These are phyloP conservation scores for Hamigera avellanea DNA, from an alignment of 495 filamentous ascomycete genomes.

Conservation along the genomic window DNA sequence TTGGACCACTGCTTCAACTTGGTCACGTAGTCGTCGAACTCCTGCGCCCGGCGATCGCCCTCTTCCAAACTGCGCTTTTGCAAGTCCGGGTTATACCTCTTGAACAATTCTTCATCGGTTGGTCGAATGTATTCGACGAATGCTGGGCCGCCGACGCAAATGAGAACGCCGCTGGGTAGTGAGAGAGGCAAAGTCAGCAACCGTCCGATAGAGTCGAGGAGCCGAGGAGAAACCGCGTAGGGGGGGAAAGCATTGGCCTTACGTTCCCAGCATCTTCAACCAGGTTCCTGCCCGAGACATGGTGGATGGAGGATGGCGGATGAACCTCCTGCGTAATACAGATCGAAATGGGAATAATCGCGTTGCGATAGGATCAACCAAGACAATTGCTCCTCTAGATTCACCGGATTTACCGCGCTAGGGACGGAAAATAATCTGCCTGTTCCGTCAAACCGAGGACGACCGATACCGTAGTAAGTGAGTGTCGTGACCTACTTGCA, in stretches of 20 bases:
- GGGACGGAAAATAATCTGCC: too few species aligned
- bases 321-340: too few species aligned
- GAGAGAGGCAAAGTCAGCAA: slow-evolving; percentile 4
- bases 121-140: slow-evolving; percentile 72
- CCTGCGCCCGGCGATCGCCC: slow-evolving; percentile 59
- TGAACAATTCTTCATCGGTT: slow-evolving; percentile 82
- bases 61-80: slow-evolving; percentile 71
- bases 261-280: slow-evolving; percentile 44
- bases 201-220: background rate
- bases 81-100: slow-evolving; percentile 88
- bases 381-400: background rate
- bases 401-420: too few species aligned
- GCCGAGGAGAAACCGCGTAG: background rate
- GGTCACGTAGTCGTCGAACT: slow-evolving; percentile 77
- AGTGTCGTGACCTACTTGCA: too few species aligned
- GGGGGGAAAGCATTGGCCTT: slow-evolving; percentile 12
- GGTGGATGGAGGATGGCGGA: slow-evolving; percentile 5
- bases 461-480: too few species aligned
- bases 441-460: too few species aligned
- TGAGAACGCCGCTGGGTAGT: slow-evolving; percentile 44
- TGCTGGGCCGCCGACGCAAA: slow-evolving; percentile 75
- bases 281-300: slow-evolving; percentile 43
- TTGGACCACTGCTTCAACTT: slow-evolving; percentile 83
- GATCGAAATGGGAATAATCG: too few species aligned
- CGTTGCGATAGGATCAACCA: too few species aligned